Base-by-base conservation (phyloP, 129 eudicot genomes). In the Flaveria ramosissima region DNA sequence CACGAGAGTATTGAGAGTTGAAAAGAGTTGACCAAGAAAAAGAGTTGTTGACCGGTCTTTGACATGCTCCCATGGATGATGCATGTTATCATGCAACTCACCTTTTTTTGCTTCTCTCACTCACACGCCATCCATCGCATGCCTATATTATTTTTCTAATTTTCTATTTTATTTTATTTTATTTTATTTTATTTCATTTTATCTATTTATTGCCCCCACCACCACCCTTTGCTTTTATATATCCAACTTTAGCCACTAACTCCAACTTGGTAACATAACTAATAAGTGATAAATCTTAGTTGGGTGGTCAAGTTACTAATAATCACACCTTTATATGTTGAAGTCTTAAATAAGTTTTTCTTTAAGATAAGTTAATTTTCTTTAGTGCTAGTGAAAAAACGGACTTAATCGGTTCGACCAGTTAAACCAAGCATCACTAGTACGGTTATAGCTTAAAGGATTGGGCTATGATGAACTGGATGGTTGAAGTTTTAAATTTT, bases 1-100 rank as follows among this genome's bases (percentile, higher is more conserved):
- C 71, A 78, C 68, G 75, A 70, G 82, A 55, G 51, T 53, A 45
- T 21, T 26, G 67, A 50, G 50, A 73, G 73, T 65, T 41, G 60
- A 64, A 48, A 81, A 81, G 80, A 16, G 80, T 81, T 81, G 84
- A 80, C 80, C 15, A n/a, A 20, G 61, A 65, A 50, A 57, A 50
- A 39, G n/a, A 45, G 53, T 81, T 12, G 84, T 81, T 81, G 77
- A 81, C 84, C 50, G 32, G 81, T 75, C 81, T 81, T 81, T 81
- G 77, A 81, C 84, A 59, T 57, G 75, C 57, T 64, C 51, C 47
- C 50, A 79, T 32, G 43, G 78, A 79, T 71, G 77, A 77, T 67
- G 74, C 74, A 67, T 66, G 74, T 47, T 70, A 78, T 79, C 72
- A 78, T 79, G 83, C 67, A 50, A 47, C 77, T 64, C 47, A 57